phyloP scores from a whole-genome alignment of 148 eudicot species.

The Rhododendron molle region DNA sequence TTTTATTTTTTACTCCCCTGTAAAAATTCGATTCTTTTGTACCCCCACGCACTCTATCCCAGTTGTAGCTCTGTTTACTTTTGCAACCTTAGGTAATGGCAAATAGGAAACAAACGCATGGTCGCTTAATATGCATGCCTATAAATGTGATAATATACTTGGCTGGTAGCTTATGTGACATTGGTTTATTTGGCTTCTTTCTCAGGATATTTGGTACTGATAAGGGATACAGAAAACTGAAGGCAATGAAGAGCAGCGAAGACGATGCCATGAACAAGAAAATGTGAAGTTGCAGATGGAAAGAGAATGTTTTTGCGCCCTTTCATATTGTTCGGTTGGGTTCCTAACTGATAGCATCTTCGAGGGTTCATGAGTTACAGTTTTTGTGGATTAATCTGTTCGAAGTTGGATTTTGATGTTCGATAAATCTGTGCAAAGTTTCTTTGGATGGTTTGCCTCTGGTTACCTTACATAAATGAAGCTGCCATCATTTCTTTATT shows the following conservation, averaged over 20 bases:
- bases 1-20: not conserved
- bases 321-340: not conserved
- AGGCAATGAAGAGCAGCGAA: conserved; percentile 45
- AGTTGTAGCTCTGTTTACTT: not conserved
- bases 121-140: not conserved
- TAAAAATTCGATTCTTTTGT: not conserved
- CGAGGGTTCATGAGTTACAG: not conserved
- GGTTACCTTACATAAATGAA: not conserved
- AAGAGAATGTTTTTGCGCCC: conserved; percentile 21
- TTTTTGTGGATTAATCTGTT: conserved; percentile 2
- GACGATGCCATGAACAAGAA: conserved; percentile 34
- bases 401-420: not conserved
- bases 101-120: not conserved
- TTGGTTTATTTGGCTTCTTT: conserved; percentile 17
- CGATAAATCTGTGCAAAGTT: not conserved
- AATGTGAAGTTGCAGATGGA: conserved; percentile 33
- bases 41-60: not conserved
- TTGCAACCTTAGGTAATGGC: not conserved
- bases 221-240: conserved; percentile 68
- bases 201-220: conserved; percentile 81
- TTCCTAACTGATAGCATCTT: not conserved
- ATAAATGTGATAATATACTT: not conserved
- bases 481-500: not conserved
- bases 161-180: not conserved
- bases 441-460: not conserved